Evolutionary conservation across 2,329 filamentous ascomycete species (phyloP).

Genomic region (Fusarium palustre): DNA sequence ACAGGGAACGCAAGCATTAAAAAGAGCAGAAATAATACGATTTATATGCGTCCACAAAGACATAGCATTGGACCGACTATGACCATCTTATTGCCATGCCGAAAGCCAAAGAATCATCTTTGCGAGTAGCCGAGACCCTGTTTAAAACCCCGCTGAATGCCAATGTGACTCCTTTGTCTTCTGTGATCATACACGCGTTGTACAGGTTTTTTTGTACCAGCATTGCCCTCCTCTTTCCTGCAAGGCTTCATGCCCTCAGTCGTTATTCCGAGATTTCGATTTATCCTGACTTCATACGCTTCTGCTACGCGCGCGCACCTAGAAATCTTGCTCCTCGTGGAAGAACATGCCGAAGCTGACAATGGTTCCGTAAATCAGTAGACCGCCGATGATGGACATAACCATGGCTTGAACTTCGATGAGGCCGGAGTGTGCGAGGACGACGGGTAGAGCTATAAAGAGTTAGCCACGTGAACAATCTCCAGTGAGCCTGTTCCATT

Average conservation of each 20-base stretch:
- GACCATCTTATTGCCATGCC: slow-evolving; percentile 9
- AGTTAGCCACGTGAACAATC: slow-evolving; percentile 29
- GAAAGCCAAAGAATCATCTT: slow-evolving; percentile 8
- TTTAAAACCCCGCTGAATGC: slow-evolving; percentile 40
- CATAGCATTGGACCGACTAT: slow-evolving; percentile 31
- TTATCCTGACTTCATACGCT: not conserved
- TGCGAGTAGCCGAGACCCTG: slow-evolving; percentile 25
- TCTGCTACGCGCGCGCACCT: slow-evolving; percentile 42
- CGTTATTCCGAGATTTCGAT: not conserved
- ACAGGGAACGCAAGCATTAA: slow-evolving; percentile 29
- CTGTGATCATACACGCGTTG: slow-evolving; percentile 42
- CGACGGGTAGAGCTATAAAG: slow-evolving; percentile 80
- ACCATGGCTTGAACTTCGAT: slow-evolving; percentile 88
- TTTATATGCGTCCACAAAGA: slow-evolving; percentile 20
- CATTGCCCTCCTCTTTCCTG: slow-evolving; percentile 29
- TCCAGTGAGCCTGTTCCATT: not conserved
- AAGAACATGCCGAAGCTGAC: slow-evolving; percentile 99
- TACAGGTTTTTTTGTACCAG: slow-evolving; percentile 14
- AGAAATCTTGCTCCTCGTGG: slow-evolving; percentile 97
- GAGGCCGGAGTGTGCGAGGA: slow-evolving; percentile 87
- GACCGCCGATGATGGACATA: slow-evolving; percentile 93
- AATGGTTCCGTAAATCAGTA: slow-evolving; percentile 97
- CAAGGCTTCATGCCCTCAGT: slow-evolving; percentile 10
- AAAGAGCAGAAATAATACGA: slow-evolving; percentile 19
- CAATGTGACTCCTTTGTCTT: slow-evolving; percentile 17